These are phyloP conservation scores for Ustilago bromivora DNA, from an alignment of 1,284 basidiomycete genomes.

Conservation along the genomic window DNA sequence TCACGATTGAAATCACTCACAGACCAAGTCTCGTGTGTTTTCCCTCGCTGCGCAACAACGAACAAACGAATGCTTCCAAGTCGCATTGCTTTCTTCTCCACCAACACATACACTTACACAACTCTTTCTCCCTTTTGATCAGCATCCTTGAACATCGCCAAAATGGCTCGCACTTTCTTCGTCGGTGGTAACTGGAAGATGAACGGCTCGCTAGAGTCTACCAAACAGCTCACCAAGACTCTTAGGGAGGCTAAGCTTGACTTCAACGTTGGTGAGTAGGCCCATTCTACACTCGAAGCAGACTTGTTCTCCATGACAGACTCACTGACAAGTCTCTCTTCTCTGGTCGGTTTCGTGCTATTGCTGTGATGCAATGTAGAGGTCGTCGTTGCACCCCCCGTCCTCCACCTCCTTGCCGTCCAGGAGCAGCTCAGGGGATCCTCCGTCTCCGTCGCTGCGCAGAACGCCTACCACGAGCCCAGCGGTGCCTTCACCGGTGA, in stretches of 20 bases:
- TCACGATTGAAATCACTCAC: not conserved
- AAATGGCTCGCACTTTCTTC: slow-evolving; percentile 64
- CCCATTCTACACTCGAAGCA: not conserved
- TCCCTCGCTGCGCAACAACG: not conserved
- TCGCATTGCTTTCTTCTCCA: slow-evolving; percentile 6
- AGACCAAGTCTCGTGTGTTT: slow-evolving; percentile 5
- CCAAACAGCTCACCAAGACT: slow-evolving; percentile 61
- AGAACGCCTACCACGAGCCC: slow-evolving; percentile 88
- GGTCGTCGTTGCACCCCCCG: slow-evolving; percentile 68
- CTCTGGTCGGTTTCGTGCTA: not conserved
- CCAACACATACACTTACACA: not conserved
- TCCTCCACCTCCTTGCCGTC: slow-evolving; percentile 63
- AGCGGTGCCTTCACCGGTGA: slow-evolving; percentile 89
- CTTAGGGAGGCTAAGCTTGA: slow-evolving; percentile 64
- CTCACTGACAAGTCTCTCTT: not conserved
- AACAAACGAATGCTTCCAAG: slow-evolving; percentile 8
- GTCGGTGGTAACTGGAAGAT: slow-evolving; percentile 70
- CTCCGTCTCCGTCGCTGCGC: slow-evolving; percentile 77
- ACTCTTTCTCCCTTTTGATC: not conserved
- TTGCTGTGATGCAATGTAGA: slow-evolving; percentile 31
- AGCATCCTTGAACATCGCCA: slow-evolving; percentile 10
- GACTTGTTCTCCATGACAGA: not conserved
- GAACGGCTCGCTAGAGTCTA: slow-evolving; percentile 68
- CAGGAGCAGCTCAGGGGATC: slow-evolving; percentile 57
- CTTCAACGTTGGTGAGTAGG: slow-evolving; percentile 56